Conservation (phyloP, 371 early-diverging fungal genomes). For the Mucor plumbeus region DNA sequence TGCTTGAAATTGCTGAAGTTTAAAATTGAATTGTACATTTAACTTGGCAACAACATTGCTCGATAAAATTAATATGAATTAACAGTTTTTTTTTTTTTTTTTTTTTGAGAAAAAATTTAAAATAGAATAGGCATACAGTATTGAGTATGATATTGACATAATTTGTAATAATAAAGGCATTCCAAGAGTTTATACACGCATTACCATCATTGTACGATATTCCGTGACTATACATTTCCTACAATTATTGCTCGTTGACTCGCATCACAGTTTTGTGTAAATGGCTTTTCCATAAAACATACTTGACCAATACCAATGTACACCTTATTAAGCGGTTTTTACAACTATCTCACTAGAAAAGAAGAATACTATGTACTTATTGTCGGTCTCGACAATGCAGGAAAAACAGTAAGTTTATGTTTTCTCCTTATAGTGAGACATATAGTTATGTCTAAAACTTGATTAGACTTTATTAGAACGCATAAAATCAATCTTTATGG, state of each 20-base stretch:
- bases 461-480: constrained; percentile 32
- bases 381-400: constrained; percentile 95
- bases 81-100: background rate
- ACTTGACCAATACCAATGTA: constrained; percentile 67
- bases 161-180: too few relatives aligned
- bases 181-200: too few relatives aligned
- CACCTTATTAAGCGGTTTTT: constrained; percentile 88
- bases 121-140: background rate
- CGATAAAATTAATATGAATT: background rate
- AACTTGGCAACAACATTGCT: background rate
- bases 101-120: background rate
- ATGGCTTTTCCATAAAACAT: background rate
- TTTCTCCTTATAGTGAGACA: background rate
- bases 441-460: background rate
- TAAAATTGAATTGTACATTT: background rate
- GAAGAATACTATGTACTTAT: constrained; percentile 95
- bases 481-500: constrained; percentile 36
- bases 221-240: too few relatives aligned
- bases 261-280: too few relatives aligned
- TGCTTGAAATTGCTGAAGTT: background rate
- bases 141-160: too few relatives aligned
- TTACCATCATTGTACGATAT: too few relatives aligned
- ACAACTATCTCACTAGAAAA: constrained; percentile 81
- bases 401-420: constrained; percentile 81
- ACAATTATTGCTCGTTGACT: too few relatives aligned